Evolutionary conservation across 2,329 filamentous ascomycete genomes (phyloP).

Genomic region (Coniochaeta ligniaria): DNA sequence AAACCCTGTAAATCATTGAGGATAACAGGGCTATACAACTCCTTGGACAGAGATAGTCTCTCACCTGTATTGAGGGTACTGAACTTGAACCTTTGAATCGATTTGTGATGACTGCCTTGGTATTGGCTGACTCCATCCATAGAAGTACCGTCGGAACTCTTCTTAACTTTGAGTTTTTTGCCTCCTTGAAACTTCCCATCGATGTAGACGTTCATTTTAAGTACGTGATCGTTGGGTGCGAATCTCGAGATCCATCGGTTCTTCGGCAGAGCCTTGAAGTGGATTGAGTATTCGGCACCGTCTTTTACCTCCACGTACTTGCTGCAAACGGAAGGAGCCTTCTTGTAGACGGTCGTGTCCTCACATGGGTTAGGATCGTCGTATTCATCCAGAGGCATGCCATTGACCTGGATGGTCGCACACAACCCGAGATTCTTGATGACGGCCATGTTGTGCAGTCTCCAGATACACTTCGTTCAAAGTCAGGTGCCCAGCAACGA

Average conservation of each 20-base stretch:
- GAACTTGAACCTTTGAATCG: background rate
- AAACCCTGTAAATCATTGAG: background rate
- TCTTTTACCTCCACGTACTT: conserved; percentile 4
- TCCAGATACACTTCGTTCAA: too few relatives aligned
- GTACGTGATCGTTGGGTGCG: background rate
- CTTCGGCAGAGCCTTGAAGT: background rate
- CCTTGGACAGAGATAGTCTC: background rate
- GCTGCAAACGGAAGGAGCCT: background rate
- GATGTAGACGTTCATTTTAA: background rate
- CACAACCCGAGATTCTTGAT: background rate
- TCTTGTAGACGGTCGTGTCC: background rate
- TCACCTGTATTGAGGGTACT: background rate
- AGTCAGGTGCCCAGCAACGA: too few relatives aligned
- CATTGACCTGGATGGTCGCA: background rate
- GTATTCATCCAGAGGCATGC: background rate
- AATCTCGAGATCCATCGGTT: background rate
- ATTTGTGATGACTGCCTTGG: background rate
- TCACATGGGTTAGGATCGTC: background rate
- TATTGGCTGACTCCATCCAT: background rate
- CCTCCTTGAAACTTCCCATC: background rate
- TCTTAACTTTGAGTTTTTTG: background rate
- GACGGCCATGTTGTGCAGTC: too few relatives aligned
- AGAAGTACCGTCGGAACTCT: background rate
- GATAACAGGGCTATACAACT: background rate
- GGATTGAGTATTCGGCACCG: conserved; percentile 3